Evolutionary conservation across 257 asterid species (phyloP), one percentile per base, ranked within the genome.

Genomic region (Primulina tabacum): DNA sequence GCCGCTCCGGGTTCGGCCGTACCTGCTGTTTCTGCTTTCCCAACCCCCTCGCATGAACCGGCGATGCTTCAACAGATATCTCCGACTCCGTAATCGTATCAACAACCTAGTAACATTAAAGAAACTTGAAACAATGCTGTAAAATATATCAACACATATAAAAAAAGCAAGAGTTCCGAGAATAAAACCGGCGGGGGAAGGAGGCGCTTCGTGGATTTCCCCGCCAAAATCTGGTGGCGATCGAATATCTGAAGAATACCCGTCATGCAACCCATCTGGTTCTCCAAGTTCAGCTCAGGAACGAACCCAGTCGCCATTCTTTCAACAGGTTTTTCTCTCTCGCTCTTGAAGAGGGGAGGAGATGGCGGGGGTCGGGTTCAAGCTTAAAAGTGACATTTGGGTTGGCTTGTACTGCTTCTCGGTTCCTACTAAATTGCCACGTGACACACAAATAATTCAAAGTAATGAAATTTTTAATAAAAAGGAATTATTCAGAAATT

Each of bases 261-360:
- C 38, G 95, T 74, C 92, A 90, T 90, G 82, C 97, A 90, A 17
- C 97, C 96, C 93, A 90, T 86, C 32, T 87, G 95, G 75, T 77
- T 84, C 78, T 80, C 87, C 32, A 83, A 80, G 53, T 82, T 80
- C 74, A 82, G 72, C 69, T 83, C 88, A 24, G 78, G 77, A 30
- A 60, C 72, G 6, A 76, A 58, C 20, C 74, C 81, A 17, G 81
- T 30, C 77, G 81, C 64, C 93, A 84, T 86, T 68, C 65, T 69
- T 60, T 65, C 47, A 37, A 2, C 14, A 37, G 2, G 37, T 33
- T 33, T 33, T 7, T 33, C 37, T 33, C 37, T 33, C 37, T 33
- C 7, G 37, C 30, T 28, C 30, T 28, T 28, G 2, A 28, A 28
- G 47, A 37, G 11, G 14, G 14, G 47, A 37, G 47, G 14, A 37